phyloP scores from a whole-genome alignment of 2,329 filamentous ascomycete species.

The Thielaviopsis ethacetica region DNA sequence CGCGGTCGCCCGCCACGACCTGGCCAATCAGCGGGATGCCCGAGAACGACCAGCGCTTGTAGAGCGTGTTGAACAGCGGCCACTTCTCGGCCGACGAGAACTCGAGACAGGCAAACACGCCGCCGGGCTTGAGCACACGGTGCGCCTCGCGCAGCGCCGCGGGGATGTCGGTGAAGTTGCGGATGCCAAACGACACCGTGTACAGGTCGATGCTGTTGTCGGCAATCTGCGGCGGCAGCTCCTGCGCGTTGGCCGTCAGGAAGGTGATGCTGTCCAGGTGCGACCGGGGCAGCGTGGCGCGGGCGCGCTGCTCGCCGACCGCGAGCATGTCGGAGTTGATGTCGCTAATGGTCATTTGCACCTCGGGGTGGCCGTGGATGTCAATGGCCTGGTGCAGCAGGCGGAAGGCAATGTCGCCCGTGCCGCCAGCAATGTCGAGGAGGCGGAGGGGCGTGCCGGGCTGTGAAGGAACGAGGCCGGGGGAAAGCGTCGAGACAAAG shows the following conservation, averaged over 20 bases:
- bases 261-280: constrained; percentile 48
- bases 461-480: constrained; percentile 40
- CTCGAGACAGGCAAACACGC: constrained; percentile 91
- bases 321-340: constrained; percentile 93
- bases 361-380: constrained; percentile 58
- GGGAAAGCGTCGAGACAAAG: constrained; percentile 83
- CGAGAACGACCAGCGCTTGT: constrained; percentile 91
- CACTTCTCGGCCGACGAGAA: constrained; percentile 72
- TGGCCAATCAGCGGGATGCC: constrained; percentile 93
- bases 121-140: constrained; percentile 81
- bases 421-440: constrained; percentile 92
- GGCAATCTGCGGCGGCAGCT: constrained; percentile 45
- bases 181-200: constrained; percentile 92
- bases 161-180: constrained; percentile 90
- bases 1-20: constrained; percentile 79
- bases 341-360: constrained; percentile 80
- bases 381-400: constrained; percentile 76
- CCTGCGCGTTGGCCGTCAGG: constrained; percentile 80
- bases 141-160: constrained; percentile 68
- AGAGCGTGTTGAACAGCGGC: constrained; percentile 63
- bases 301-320: constrained; percentile 66
- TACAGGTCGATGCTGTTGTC: constrained; percentile 75
- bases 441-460: constrained; percentile 47
- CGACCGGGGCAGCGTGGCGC: constrained; percentile 33
- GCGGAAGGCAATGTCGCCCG: constrained; percentile 94